phyloP scores from a whole-genome alignment of 2,329 filamentous ascomycete genomes.

The Metarhizium robertsii region DNA sequence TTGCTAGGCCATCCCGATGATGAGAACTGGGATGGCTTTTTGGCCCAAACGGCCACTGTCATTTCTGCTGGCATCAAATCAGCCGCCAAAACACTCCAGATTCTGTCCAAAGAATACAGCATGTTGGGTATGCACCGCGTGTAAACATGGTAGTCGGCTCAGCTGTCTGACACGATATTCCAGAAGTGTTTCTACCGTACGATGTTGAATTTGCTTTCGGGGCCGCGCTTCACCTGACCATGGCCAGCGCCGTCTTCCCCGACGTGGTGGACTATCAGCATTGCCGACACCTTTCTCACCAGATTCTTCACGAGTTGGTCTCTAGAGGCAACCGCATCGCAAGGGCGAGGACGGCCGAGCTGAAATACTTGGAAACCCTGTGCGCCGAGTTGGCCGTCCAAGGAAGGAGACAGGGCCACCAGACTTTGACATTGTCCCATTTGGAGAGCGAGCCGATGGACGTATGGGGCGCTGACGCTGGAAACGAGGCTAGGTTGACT shows the following conservation, averaged over 20 bases:
- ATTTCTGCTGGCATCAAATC: constrained; percentile 32
- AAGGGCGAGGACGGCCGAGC: too few relatives aligned
- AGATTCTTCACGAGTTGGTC: too few relatives aligned
- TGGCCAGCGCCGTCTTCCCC: constrained; percentile 27
- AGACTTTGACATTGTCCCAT: too few relatives aligned
- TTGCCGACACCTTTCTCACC: too few relatives aligned
- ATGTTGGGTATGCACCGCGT: constrained; percentile 20
- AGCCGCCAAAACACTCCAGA: constrained; percentile 28
- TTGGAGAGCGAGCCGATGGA: too few relatives aligned
- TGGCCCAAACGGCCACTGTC: constrained; percentile 22
- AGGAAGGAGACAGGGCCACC: too few relatives aligned
- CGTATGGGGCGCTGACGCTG: too few relatives aligned
- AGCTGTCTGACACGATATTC: constrained; percentile 11
- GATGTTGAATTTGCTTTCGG: constrained; percentile 28
- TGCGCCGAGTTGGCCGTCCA: too few relatives aligned
- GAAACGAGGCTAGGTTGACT: too few relatives aligned
- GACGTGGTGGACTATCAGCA: constrained; percentile 12
- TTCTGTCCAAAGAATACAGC: constrained; percentile 24
- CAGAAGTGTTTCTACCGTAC: constrained; percentile 17
- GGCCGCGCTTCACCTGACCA: constrained; percentile 24
- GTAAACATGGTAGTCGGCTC: constrained; percentile 16
- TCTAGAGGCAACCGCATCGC: too few relatives aligned
- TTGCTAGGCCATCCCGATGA: constrained; percentile 12
- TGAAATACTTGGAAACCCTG: too few relatives aligned
- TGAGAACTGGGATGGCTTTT: constrained; percentile 23